Percentiles rank a stretch among this genome's conserved stretches.
These are phyloP conservation scores for Vaccinium darrowii DNA, from an alignment of 148 eudicot species.

Conservation along the genomic window DNA sequence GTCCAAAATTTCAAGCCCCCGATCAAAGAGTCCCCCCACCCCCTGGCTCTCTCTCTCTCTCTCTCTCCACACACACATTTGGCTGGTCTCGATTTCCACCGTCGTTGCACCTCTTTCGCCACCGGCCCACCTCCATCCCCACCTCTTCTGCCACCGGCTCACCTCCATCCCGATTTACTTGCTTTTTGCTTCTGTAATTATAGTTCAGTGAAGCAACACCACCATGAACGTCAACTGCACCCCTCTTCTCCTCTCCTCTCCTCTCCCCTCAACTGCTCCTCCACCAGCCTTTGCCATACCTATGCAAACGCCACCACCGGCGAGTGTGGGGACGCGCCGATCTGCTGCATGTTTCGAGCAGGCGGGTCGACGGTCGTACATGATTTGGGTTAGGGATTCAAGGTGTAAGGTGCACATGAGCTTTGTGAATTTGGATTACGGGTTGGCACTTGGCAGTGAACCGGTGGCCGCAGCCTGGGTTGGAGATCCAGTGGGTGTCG, in stretches of 20 bases:
- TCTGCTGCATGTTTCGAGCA: conserved; percentile 67
- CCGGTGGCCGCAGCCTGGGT: conserved; percentile 69
- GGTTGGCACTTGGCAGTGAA: conserved; percentile 49
- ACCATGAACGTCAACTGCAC: conserved; percentile 82
- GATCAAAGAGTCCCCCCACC: too few species aligned
- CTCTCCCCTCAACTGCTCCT: conserved; percentile 77
- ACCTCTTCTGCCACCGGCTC: too few species aligned
- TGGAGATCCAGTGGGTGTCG: conserved; percentile 73
- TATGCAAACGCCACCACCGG: conserved; percentile 50
- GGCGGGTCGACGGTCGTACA: conserved; percentile 64
- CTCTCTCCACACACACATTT: too few species aligned
- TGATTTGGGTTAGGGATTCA: conserved; percentile 38
- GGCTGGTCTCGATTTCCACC: too few species aligned
- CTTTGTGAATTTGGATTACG: conserved; percentile 56
- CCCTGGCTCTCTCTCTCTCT: too few species aligned
- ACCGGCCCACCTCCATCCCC: too few species aligned
- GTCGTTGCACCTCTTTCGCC: too few species aligned
- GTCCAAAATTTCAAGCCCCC: too few species aligned
- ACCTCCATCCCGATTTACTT: too few species aligned
- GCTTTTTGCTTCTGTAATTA: too few species aligned
- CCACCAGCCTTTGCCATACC: conserved; percentile 66
- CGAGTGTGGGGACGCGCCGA: conserved; percentile 37
- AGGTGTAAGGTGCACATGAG: conserved; percentile 73
- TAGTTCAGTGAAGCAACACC: conserved; percentile 46
- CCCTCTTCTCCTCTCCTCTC: conserved; percentile 31